Conservation (phyloP, 1,284 basidiomycete genomes). For the Leccinum ponderosum region DNA sequence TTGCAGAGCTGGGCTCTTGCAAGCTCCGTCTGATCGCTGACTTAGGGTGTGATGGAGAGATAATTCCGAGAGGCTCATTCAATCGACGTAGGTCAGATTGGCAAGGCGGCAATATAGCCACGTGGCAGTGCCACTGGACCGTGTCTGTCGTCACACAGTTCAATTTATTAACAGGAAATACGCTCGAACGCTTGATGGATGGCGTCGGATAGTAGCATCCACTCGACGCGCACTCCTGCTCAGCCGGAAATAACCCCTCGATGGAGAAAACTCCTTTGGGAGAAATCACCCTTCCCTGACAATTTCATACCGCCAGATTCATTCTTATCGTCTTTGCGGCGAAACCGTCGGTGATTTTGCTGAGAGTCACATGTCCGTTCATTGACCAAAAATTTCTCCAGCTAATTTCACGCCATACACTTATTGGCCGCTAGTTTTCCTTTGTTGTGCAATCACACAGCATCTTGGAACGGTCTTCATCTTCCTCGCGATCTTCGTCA, state of each 20-base stretch:
- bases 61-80: conserved; percentile 12
- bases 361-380: conserved; percentile 7
- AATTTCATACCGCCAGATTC: conserved; percentile 81
- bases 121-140: conserved; percentile 4
- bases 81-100: conserved; percentile 10
- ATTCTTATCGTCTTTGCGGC: conserved; percentile 78
- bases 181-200: conserved; percentile 2
- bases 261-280: conserved; percentile 91
- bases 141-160: conserved; percentile 3
- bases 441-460: conserved; percentile 82
- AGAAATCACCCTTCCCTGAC: conserved; percentile 74
- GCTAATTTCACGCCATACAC: conserved; percentile 77
- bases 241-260: neutral
- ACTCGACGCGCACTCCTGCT: neutral
- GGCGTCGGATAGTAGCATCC: neutral
- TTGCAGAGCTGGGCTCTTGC: neutral
- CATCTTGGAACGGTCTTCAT: conserved; percentile 80
- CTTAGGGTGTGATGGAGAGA: neutral
- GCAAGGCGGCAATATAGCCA: neutral
- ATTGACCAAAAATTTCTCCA: conserved; percentile 34
- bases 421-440: conserved; percentile 71
- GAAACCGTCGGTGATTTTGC: conserved; percentile 63
- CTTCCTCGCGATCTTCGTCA: conserved; percentile 81
- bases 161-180: neutral
- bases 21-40: conserved; percentile 6